Evolutionary conservation across 1,284 basidiomycete genomes (phyloP).

Genomic region (Sporisorium exsertum): DNA sequence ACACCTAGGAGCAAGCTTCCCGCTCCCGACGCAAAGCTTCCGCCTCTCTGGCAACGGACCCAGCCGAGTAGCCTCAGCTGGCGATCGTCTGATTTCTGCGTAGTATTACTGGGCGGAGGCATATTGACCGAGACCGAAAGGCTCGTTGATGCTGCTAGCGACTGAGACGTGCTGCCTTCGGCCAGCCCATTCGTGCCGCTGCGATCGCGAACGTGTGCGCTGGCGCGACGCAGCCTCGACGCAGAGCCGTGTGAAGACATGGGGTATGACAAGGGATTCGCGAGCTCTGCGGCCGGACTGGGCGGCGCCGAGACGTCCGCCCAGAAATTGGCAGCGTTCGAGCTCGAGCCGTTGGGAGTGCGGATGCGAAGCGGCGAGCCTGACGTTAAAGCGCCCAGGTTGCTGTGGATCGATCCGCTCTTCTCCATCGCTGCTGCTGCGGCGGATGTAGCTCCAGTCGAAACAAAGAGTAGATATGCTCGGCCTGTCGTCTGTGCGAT

Average conservation of each 20-base stretch:
- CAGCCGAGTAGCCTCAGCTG: conserved; percentile 46
- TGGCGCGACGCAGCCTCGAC: conserved; percentile 34
- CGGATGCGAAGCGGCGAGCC: conserved; percentile 44
- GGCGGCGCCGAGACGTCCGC: conserved; percentile 44
- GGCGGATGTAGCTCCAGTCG: conserved; percentile 6
- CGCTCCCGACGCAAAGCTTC: conserved; percentile 16
- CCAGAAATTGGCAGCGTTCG: conserved; percentile 44
- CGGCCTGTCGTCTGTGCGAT: conserved; percentile 32
- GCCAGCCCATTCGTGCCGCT: conserved; percentile 13
- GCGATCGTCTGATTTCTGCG: conserved; percentile 33
- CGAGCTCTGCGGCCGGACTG: conserved; percentile 37
- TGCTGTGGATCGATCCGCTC: conserved; percentile 39
- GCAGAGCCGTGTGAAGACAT: conserved; percentile 51
- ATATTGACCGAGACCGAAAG: conserved; percentile 25
- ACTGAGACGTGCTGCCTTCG: conserved; percentile 14
- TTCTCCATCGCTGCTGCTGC: conserved; percentile 28
- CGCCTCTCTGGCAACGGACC: conserved; percentile 41
- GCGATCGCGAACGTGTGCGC: conserved; percentile 39
- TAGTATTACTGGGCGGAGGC: conserved; percentile 27
- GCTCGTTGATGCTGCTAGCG: conserved; percentile 24
- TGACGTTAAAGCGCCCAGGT: conserved; percentile 20
- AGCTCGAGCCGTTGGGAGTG: conserved; percentile 40
- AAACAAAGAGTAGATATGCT: conserved; percentile 32
- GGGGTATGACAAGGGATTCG: conserved; percentile 40
- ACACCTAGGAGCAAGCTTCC: conserved; percentile 21